phyloP scores from a whole-genome alignment of 768 basidiomycete genomes.

The Psilocybe sp. region DNA sequence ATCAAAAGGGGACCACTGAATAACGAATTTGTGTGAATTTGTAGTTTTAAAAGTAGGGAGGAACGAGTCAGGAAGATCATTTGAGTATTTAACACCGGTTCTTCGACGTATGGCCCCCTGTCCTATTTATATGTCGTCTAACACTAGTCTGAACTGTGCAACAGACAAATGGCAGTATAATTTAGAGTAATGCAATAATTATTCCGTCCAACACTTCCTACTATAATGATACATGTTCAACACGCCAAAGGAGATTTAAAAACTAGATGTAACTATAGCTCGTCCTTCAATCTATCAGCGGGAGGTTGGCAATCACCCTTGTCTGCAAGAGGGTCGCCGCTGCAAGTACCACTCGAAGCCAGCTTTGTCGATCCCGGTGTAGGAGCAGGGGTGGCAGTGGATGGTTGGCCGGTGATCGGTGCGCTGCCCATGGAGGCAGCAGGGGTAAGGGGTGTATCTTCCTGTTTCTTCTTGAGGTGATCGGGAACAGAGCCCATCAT shows the following conservation, averaged over 20 bases:
- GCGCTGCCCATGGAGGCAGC: constrained; percentile 7
- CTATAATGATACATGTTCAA: not conserved
- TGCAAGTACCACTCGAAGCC: not conserved
- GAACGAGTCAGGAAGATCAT: too few species aligned
- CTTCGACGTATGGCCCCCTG: too few species aligned
- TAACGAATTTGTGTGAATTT: too few species aligned
- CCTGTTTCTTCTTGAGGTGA: constrained; percentile 26
- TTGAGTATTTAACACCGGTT: too few species aligned
- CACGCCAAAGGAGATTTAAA: not conserved
- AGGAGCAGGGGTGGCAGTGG: not conserved
- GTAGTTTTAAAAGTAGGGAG: too few species aligned
- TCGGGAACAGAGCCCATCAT: constrained; percentile 36
- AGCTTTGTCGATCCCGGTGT: constrained; percentile 1
- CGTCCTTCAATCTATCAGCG: constrained; percentile 1
- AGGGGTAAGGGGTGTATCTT: constrained; percentile 2
- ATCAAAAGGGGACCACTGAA: too few species aligned
- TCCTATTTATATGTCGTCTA: too few species aligned
- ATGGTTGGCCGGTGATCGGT: constrained; percentile 6
- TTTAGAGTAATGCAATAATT: too few species aligned
- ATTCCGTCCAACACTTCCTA: too few species aligned
- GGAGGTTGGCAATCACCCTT: too few species aligned
- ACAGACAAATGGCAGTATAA: too few species aligned
- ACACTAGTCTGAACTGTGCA: too few species aligned
- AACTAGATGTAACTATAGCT: constrained; percentile 1
- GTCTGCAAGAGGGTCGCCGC: not conserved